Percentiles rank a stretch among this genome's conserved stretches.
These are phyloP conservation scores for Cyclotella kingstonii DNA, from an alignment of 108 stramenopile genomes.

Conservation along the genomic window DNA sequence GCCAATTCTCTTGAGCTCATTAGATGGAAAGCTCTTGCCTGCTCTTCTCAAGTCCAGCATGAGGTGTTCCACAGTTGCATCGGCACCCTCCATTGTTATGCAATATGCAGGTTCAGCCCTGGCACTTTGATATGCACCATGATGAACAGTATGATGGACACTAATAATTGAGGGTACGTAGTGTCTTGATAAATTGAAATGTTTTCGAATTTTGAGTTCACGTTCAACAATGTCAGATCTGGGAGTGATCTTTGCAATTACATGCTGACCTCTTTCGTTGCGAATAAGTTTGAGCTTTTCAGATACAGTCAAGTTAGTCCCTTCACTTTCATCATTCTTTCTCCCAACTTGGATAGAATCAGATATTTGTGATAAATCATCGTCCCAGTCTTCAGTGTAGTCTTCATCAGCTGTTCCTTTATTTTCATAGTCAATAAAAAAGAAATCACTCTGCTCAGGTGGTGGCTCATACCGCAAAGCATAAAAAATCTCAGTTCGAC, in stretches of 20 bases:
- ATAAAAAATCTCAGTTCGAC: conserved; percentile 89
- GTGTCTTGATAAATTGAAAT: conserved; percentile 82
- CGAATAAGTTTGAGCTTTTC: conserved; percentile 78
- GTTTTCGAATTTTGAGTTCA: conserved; percentile 82
- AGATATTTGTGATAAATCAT: conserved; percentile 67
- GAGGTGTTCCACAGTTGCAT: conserved; percentile 85
- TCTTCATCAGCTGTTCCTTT: conserved; percentile 56
- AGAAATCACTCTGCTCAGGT: conserved; percentile 58
- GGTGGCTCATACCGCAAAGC: conserved; percentile 88
- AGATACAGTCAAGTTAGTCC: conserved; percentile 74
- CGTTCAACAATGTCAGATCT: conserved; percentile 85
- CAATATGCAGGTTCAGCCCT: conserved; percentile 90
- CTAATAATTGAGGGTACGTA: conserved; percentile 89
- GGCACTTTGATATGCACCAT: conserved; percentile 87
- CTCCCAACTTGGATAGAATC: conserved; percentile 52
- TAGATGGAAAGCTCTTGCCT: conserved; percentile 73
- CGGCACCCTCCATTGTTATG: conserved; percentile 91
- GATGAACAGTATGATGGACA: conserved; percentile 90
- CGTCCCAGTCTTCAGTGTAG: conserved; percentile 86
- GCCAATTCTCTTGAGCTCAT: conserved; percentile 82
- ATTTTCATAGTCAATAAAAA: conserved; percentile 74
- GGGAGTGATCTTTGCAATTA: conserved; percentile 89
- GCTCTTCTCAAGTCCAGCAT: conserved; percentile 84
- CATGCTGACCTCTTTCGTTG: conserved; percentile 86
- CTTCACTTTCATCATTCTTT: conserved; percentile 45